Conservation (phyloP, 78 protist species). For the Pigoraptor vietnamica region DNA sequence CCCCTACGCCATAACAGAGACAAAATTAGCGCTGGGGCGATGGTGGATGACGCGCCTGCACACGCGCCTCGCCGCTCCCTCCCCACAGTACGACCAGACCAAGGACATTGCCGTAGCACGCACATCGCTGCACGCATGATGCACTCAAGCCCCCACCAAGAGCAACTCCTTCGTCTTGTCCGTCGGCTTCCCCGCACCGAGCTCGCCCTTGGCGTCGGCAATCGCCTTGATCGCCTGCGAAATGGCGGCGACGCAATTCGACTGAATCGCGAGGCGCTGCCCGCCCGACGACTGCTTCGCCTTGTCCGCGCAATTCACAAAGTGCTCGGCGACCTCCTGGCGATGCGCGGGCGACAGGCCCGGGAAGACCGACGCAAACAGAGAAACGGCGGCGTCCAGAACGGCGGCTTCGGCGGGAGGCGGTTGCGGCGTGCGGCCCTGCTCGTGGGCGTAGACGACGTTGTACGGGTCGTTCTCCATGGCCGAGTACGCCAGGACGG, state of each 20-base stretch:
- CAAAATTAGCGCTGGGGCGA: too few relatives aligned
- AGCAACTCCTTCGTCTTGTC: background rate
- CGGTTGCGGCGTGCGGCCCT: background rate
- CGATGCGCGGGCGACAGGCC: background rate
- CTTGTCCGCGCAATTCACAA: background rate
- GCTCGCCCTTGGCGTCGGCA: background rate
- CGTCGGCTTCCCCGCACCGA: background rate
- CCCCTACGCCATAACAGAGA: background rate
- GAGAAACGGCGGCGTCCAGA: background rate
- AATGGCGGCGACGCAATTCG: background rate
- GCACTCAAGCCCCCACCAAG: background rate
- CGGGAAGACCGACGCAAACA: background rate
- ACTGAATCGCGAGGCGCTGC: background rate
- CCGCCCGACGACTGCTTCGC: background rate
- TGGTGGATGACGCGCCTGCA: too few relatives aligned
- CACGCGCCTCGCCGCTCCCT: too few relatives aligned
- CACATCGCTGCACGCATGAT: background rate
- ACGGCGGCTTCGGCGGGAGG: background rate
- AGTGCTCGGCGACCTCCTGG: background rate
- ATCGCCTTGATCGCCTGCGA: background rate
- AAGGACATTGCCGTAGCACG: too few relatives aligned
- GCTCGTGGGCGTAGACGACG: background rate
- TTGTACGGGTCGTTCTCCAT: background rate
- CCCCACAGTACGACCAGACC: too few relatives aligned
- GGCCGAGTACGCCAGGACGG: background rate